These are phyloP conservation scores for Yamadazyma trypodendri DNA, from an alignment of 1,139 yeast genomes.

Conservation along the genomic window DNA sequence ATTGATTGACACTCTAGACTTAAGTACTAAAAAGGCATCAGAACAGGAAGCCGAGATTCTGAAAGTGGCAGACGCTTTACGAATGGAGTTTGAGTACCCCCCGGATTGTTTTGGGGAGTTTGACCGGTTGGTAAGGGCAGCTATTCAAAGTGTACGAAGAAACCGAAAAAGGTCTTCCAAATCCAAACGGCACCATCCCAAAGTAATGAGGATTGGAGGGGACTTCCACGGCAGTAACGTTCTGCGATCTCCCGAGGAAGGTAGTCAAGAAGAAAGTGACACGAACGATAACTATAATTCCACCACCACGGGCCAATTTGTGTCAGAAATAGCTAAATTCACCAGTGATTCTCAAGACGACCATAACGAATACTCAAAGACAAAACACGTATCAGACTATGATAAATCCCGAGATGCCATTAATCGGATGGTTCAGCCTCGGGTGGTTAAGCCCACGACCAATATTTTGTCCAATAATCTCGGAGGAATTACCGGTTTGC, in stretches of 20 bases:
- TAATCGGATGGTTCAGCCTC: constrained; percentile 38
- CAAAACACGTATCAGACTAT: constrained; percentile 26
- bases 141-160: constrained; percentile 65
- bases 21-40: constrained; percentile 80
- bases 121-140: constrained; percentile 88
- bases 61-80: constrained; percentile 70
- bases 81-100: constrained; percentile 75
- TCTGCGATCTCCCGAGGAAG: constrained; percentile 2
- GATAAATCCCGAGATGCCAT: constrained; percentile 42
- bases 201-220: neutral
- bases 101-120: constrained; percentile 63
- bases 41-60: constrained; percentile 85
- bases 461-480: neutral
- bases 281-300: constrained; percentile 5
- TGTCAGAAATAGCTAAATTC: constrained; percentile 37
- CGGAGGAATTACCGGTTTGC: constrained; percentile 4
- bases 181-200: constrained; percentile 17
- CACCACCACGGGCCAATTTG: constrained; percentile 17
- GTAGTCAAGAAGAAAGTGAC: constrained; percentile 13
- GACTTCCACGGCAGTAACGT: neutral
- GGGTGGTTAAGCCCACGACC: constrained; percentile 14
- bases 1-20: constrained; percentile 75
- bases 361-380: constrained; percentile 34
- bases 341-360: constrained; percentile 38
- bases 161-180: constrained; percentile 44